Conservation (phyloP, 257 asterid genomes). For the Solanum sitiens region DNA sequence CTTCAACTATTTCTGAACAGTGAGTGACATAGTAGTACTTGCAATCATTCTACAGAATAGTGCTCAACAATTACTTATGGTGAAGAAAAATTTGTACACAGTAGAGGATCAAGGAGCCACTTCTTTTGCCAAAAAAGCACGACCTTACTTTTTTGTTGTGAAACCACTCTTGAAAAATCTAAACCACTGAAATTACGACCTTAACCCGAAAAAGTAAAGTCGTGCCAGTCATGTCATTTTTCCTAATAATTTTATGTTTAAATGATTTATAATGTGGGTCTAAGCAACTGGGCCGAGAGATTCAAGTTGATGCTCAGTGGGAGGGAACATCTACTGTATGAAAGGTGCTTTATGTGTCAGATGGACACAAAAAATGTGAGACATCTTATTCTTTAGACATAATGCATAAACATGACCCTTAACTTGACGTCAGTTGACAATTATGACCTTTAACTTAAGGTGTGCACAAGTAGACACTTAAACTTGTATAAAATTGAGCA, state of each 20-base stretch:
- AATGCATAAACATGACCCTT: no score
- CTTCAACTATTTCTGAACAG: neutral
- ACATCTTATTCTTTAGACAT: neutral
- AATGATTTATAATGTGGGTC: neutral
- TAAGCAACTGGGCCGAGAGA: neutral
- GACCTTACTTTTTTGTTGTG: no score
- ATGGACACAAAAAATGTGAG: neutral
- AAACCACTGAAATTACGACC: no score
- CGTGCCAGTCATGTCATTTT: no score
- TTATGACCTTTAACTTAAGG: no score
- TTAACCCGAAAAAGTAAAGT: no score
- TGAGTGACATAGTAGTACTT: neutral
- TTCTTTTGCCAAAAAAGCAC: neutral
- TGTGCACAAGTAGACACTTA: no score
- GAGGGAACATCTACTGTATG: neutral
- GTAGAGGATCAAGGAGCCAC: neutral
- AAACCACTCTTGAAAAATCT: no score
- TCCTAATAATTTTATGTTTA: neutral
- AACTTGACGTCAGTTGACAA: no score
- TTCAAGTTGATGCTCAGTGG: neutral
- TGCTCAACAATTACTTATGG: neutral
- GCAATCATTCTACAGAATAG: neutral
- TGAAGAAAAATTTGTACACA: neutral
- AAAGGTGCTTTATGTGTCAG: neutral
- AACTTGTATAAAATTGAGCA: no score